Base-by-base conservation (phyloP, 768 basidiomycete genomes). In the Dioszegia hungarica region DNA sequence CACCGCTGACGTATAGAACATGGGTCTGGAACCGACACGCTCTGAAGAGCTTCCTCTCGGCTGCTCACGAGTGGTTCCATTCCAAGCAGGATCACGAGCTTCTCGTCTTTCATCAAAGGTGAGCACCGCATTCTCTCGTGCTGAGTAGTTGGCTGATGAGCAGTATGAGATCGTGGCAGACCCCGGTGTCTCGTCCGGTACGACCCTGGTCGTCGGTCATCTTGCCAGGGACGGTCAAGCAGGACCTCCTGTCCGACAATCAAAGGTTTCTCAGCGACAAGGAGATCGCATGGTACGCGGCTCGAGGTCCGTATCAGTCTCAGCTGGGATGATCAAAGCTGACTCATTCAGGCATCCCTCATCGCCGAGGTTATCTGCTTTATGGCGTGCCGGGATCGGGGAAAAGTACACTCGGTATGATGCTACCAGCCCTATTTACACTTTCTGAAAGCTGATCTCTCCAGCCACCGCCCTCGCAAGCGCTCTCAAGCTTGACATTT, bases 401-500 rank as follows among this genome's bases (percentile, higher is more conserved):
- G 15, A 70, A 70, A 48, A 70, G 61, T 4, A 67, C 68, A 14
- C 47, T 69, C 8, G 60, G 62, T 63, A 31, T 43, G 44, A 15
- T 4, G 12, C 24, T 46, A 8, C 41, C 43, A 19, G 17, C 9
- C 31, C 53, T 8, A 19, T n/a, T 24, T 10, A 11, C n/a, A 19
- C 5, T 10, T 12, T 19, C 8, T 17, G 3, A 43, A 14, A 17
- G 19, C 36, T 33, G 17, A 39, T 48, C 12, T 24, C 22, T 3
- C 22, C 25, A 55, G 56, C 45, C 66, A 89, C 90, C 62, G 84
- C 90, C 15, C 84, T 92, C 27, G 91, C 91, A 6, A 90, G 90
- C 41, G 86, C 89, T 70, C 81, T 94, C 61, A 84, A 85, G 79
- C 85, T 94, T 40, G 89, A 92, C 79, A 89, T 94, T 65, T 93